These are phyloP conservation scores for Colletotrichum eremochloae DNA, from an alignment of 2,329 filamentous ascomycete species.

Conservation along the genomic window DNA sequence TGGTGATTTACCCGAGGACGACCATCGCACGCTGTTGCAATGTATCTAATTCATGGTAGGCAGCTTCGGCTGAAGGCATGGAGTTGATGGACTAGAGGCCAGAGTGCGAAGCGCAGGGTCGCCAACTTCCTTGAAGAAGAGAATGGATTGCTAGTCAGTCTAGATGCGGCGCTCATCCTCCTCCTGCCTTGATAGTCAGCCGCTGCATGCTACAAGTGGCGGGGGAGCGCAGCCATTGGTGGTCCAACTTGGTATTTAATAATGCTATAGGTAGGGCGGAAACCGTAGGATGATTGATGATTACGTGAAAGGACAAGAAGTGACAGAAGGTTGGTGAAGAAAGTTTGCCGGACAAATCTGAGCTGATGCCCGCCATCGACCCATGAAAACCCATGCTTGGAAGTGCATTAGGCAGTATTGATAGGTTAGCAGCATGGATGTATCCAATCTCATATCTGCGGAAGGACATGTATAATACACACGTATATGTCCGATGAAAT, in stretches of 20 bases:
- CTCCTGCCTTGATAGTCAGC: conserved; percentile 29
- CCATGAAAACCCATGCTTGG: conserved; percentile 3
- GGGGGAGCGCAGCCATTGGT: neutral
- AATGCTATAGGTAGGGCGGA: neutral
- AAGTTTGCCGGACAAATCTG: conserved; percentile 32
- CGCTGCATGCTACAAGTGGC: conserved; percentile 19
- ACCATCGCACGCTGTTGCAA: conserved; percentile 18
- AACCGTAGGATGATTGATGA: conserved; percentile 11
- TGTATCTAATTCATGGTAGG: neutral
- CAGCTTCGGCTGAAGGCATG: conserved; percentile 10
- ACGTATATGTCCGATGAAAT: neutral
- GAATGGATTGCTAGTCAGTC: neutral
- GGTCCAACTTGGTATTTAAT: neutral
- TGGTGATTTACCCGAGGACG: conserved; percentile 32
- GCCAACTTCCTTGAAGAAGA: neutral
- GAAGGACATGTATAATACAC: neutral
- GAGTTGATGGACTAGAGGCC: neutral
- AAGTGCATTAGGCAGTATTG: neutral
- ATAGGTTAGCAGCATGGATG: neutral
- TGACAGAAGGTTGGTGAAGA: conserved; percentile 13
- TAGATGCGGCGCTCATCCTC: conserved; percentile 23
- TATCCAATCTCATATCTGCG: neutral
- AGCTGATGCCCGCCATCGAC: conserved; percentile 25
- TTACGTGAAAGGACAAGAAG: conserved; percentile 6
- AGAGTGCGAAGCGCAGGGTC: neutral